Percentiles rank a stretch among this genome's conserved stretches.
Conservation (phyloP, 2,329 filamentous ascomycete species). For the Parastagonospora nodorum region DNA sequence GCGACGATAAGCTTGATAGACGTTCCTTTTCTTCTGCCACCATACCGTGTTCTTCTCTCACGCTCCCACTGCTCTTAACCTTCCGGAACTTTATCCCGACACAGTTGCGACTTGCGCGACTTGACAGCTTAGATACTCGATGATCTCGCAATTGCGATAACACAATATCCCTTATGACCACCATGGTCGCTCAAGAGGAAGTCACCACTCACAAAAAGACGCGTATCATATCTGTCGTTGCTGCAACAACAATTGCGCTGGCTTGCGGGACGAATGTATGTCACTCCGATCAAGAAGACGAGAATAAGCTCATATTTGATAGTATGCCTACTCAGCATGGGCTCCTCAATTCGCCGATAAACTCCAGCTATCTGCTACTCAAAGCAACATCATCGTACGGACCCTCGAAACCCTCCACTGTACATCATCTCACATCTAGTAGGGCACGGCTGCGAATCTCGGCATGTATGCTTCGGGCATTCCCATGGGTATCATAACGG, state of each 20-base stretch:
- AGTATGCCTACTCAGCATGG: constrained; percentile 99
- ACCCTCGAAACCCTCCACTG: background rate
- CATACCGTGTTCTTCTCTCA: background rate
- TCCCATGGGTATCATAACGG: constrained; percentile 85
- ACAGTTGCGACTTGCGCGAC: constrained; percentile 4
- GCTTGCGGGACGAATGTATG: constrained; percentile 92
- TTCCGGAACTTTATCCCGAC: constrained; percentile 9
- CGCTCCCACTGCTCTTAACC: background rate
- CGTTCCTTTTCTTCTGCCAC: background rate
- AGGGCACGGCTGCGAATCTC: constrained; percentile 74
- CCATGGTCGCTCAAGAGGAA: constrained; percentile 30
- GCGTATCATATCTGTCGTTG: constrained; percentile 80
- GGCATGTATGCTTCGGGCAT: constrained; percentile 94
- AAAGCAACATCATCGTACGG: constrained; percentile 86
- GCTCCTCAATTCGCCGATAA: constrained; percentile 91
- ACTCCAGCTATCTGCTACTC: constrained; percentile 84
- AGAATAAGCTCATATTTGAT: constrained; percentile 30
- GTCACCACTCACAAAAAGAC: constrained; percentile 60
- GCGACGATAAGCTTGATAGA: constrained; percentile 1
- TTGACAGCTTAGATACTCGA: constrained; percentile 18
- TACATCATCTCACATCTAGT: constrained; percentile 31
- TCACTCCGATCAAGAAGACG: constrained; percentile 11
- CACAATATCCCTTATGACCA: constrained; percentile 17
- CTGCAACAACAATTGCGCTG: constrained; percentile 81
- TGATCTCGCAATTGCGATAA: constrained; percentile 24